Evolutionary conservation across 306 rosid species (phyloP), one percentile per base, ranked within the genome.

Genomic region (Hippophae rhamnoides): DNA sequence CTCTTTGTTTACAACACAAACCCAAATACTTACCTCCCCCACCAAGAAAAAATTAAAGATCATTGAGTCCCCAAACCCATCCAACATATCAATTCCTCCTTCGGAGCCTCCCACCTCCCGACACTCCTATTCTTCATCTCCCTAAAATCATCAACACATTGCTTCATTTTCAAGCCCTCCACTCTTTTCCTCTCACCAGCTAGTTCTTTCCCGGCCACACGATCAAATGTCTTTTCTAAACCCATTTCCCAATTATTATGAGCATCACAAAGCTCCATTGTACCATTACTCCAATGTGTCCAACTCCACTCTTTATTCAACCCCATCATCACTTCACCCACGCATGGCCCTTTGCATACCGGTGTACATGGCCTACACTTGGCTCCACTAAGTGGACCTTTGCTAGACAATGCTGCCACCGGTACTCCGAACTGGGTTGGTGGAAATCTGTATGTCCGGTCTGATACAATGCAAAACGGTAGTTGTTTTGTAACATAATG

Each of bases 321-420:
- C 0, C 6, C 9, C 25, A 0, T 6, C 96, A 90, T 87, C 51
- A 73, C 79, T 1, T 40, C 54, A 25, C 56, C 84, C 52, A 81
- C 89, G 31, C 97, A 87, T 52, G 5, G 23, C 0, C 82, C 97
- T 31, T 41, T 41, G 25, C 97, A 90, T 8, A 57, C 73, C 38
- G 89, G 71, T 62, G 0, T 68, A 56, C 97, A 90, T 2, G 97
- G 96, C 76, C 94, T 65, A 60, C 97, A 90, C 13, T 90, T 86
- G 0, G 90, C 74, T 10, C 96, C 97, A 13, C 94, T 90, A 27
- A 90, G 68, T 10, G 89, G 97, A 12, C 96, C 95, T 0, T 54
- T 66, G 69, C 96, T 90, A 41, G 86, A 83, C 13, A 90, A 0
- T 12, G 96, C 76, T 0, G 89, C 95, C 50, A 90, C 97, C 26